Percentiles rank a stretch among this genome's conserved stretches.
These are phyloP conservation scores for Candida piceae DNA, from an alignment of 805 yeast genomes.

Conservation along the genomic window DNA sequence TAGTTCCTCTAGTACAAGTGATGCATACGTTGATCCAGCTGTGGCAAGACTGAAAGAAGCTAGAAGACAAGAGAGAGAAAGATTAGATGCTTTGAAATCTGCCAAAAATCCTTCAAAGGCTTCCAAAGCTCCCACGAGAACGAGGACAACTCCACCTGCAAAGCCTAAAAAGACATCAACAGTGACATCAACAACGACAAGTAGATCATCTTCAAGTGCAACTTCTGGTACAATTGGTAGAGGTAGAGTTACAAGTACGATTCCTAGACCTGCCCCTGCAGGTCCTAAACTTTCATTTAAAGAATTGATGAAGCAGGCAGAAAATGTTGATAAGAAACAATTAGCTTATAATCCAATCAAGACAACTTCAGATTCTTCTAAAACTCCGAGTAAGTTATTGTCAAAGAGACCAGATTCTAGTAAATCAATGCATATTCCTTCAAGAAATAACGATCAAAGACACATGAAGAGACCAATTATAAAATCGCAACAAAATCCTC, in stretches of 20 bases:
- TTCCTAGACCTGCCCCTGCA: slow-evolving; percentile 14
- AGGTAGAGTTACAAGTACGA: too few relatives aligned
- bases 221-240: slow-evolving; percentile 3
- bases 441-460: too few relatives aligned
- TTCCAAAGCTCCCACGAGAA: slow-evolving; percentile 4
- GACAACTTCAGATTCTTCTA: slow-evolving; percentile 1
- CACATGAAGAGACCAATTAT: too few relatives aligned
- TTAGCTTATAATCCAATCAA: slow-evolving; percentile 30
- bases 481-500: too few relatives aligned
- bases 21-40: slow-evolving; percentile 54
- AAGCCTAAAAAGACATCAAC: slow-evolving; percentile 1
- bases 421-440: too few relatives aligned
- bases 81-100: slow-evolving; percentile 30
- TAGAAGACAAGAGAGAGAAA: slow-evolving; percentile 50
- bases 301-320: slow-evolving; percentile 68
- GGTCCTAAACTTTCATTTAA: slow-evolving; percentile 51
- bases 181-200: slow-evolving; percentile 1
- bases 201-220: slow-evolving; percentile 2
- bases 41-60: slow-evolving; percentile 65
- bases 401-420: too few relatives aligned
- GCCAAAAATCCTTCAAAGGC: slow-evolving; percentile 12
- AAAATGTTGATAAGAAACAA: slow-evolving; percentile 47
- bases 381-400: too few relatives aligned
- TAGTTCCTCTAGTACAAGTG: neutral
- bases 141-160: slow-evolving; percentile 8